Base-by-base conservation (phyloP, 805 yeast genomes). In the Debaryomyces prosopidis region DNA sequence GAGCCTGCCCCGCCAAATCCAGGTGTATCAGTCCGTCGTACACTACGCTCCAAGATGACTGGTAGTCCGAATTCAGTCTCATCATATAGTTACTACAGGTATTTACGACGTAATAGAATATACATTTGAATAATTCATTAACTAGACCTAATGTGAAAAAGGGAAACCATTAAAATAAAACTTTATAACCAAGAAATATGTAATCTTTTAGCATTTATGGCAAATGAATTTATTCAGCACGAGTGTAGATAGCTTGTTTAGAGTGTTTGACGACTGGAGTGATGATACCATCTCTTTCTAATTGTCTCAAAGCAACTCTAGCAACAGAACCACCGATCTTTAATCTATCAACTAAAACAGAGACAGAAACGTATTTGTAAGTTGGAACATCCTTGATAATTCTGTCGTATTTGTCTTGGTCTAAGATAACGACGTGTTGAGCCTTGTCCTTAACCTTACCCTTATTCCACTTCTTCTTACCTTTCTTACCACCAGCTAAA, bases 391-490 rank as follows among this genome's bases (percentile, higher is more conserved):
- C 99, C 88, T 94, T 94, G 80, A 90, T 76, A 81, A 94, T 88
- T 84, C 97, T 89, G 95, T 94, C 99, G 82, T 87, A 92, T 76
- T 92, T 89, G 65, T 94, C 96, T 83, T 94, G 97, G 79, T 94
- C 99, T 69, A 94, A 82, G 76, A 88, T 81, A 69, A 94, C 91
- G 73, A 90, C 85, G 85, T 94, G 99, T 77, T 89, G 92, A 68
- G 99, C 98, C 96, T 88, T 92, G 81, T 94, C 99, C 91, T 95
- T 94, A 78, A 90, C 96, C 86, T 95, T 90, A 80, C 97, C 97
- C 86, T 92, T 91, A 87, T 96, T 88, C 99, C 98, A 94, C 96
- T 94, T 94, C 96, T 94, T 92, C 90, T 94, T 94, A 79, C 96
- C 89, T 75, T 92, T 90, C 88, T 91, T 91, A 86, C 97, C 96